phyloP scores from a whole-genome alignment of 768 basidiomycete species.

The Pisolithus marmoratus region DNA sequence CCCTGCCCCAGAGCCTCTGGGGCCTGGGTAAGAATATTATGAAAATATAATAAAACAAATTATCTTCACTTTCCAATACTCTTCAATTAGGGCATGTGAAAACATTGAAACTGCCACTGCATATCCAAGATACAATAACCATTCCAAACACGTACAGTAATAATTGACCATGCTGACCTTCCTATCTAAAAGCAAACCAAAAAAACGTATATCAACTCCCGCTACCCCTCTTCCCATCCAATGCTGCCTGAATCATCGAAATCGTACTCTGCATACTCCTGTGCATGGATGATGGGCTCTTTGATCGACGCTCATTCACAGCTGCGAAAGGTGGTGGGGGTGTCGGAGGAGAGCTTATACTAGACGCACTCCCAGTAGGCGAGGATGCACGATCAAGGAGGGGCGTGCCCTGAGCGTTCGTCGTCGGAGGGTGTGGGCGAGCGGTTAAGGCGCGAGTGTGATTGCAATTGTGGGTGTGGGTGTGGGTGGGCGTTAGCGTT shows the following conservation, averaged over 20 bases:
- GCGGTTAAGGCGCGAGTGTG: neutral
- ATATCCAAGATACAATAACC: no score
- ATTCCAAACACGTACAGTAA: no score
- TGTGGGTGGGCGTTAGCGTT: no score
- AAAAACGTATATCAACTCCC: neutral
- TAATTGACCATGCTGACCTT: no score
- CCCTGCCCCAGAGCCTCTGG: no score
- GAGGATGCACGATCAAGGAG: conserved; percentile 21
- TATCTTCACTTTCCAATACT: no score
- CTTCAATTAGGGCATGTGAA: no score
- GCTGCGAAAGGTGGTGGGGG: conserved; percentile 15
- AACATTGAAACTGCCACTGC: no score
- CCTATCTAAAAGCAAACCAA: no score
- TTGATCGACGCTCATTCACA: conserved; percentile 8
- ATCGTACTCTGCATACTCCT: conserved; percentile 18
- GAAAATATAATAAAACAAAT: no score
- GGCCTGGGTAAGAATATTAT: no score
- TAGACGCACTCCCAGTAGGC: conserved; percentile 14
- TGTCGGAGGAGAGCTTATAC: conserved; percentile 18
- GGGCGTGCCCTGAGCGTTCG: conserved; percentile 18
- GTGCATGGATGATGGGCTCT: conserved; percentile 17
- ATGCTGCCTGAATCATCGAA: conserved; percentile 24
- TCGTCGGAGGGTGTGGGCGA: conserved; percentile 32
- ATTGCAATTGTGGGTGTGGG: no score
- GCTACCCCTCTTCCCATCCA: conserved; percentile 21